Evolutionary conservation across 1,139 yeast species (phyloP).

Genomic region (Saccharomyces hybrid): DNA sequence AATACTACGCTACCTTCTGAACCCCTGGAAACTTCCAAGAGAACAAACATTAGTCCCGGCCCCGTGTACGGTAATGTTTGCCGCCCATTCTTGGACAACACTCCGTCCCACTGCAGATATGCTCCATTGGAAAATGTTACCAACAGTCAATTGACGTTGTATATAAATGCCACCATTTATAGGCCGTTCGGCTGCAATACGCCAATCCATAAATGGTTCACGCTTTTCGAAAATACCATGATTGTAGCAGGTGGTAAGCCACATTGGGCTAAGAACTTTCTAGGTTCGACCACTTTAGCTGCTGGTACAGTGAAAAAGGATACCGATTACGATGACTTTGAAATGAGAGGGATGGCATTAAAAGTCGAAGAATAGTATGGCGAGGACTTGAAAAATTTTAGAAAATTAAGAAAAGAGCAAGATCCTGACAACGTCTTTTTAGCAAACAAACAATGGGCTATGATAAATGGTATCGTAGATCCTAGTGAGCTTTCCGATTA

Average conservation of each 20-base stretch:
- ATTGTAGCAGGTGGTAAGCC: conserved; percentile 83
- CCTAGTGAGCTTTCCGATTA: conserved; percentile 5
- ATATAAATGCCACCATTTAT: conserved; percentile 91
- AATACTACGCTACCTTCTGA: conserved; percentile 58
- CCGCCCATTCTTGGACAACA: conserved; percentile 73
- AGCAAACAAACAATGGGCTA: conserved; percentile 71
- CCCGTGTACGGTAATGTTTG: conserved; percentile 79
- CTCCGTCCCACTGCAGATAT: conserved; percentile 55
- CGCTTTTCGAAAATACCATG: conserved; percentile 71
- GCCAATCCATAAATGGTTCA: conserved; percentile 75
- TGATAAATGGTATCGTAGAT: conserved; percentile 63
- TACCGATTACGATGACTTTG: conserved; percentile 46
- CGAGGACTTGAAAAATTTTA: conserved; percentile 53
- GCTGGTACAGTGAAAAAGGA: conserved; percentile 30
- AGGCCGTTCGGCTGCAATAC: conserved; percentile 79
- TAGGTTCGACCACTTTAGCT: conserved; percentile 49
- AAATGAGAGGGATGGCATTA: conserved; percentile 73
- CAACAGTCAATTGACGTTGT: conserved; percentile 74
- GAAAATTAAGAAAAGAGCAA: conserved; percentile 51
- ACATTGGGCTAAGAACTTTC: conserved; percentile 97
- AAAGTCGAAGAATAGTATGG: conserved; percentile 78
- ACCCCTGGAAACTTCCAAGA: conserved; percentile 32
- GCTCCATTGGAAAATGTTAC: conserved; percentile 49
- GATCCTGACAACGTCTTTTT: conserved; percentile 82
- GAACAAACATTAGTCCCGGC: conserved; percentile 50